A percentile compares a stretch with the other conserved stretches of the same genome.
Evolutionary conservation across 495 filamentous ascomycete species (phyloP).

Genomic region (Daldinia bambusicola): DNA sequence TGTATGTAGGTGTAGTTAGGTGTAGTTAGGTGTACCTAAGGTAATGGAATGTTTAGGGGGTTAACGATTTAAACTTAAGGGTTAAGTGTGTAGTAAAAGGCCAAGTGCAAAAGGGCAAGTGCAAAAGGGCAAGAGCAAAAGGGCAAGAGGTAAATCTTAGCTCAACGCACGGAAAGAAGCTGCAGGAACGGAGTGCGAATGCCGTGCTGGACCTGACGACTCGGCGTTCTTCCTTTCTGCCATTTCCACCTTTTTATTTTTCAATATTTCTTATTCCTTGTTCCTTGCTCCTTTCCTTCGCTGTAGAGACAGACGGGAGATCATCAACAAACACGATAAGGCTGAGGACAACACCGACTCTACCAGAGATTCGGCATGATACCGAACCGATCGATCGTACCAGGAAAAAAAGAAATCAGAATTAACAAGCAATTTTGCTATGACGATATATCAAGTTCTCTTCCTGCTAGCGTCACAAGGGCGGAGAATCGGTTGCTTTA

Average conservation of each 20-base stretch:
- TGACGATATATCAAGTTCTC: neutral
- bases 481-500: constrained; percentile 23
- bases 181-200: constrained; percentile 57
- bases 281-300: constrained; percentile 11
- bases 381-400: constrained; percentile 30
- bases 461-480: constrained; percentile 22
- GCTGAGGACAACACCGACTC: constrained; percentile 22
- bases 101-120: constrained; percentile 1
- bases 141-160: constrained; percentile 23
- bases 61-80: too few species aligned
- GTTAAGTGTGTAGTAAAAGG: too few species aligned
- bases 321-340: constrained; percentile 19
- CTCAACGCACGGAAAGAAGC: constrained; percentile 61
- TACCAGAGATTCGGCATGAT: constrained; percentile 34
- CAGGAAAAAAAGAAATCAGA: constrained; percentile 15
- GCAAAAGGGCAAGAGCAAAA: neutral
- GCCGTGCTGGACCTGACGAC: constrained; percentile 54
- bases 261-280: constrained; percentile 3
- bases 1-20: neutral
- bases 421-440: constrained; percentile 16
- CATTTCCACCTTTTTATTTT: constrained; percentile 44
- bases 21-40: constrained; percentile 11
- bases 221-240: constrained; percentile 50
- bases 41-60: too few species aligned
- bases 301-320: constrained; percentile 17